Evolutionary conservation across 805 yeast species (phyloP).

Genomic region (Cyberlindnera suaveolens): DNA sequence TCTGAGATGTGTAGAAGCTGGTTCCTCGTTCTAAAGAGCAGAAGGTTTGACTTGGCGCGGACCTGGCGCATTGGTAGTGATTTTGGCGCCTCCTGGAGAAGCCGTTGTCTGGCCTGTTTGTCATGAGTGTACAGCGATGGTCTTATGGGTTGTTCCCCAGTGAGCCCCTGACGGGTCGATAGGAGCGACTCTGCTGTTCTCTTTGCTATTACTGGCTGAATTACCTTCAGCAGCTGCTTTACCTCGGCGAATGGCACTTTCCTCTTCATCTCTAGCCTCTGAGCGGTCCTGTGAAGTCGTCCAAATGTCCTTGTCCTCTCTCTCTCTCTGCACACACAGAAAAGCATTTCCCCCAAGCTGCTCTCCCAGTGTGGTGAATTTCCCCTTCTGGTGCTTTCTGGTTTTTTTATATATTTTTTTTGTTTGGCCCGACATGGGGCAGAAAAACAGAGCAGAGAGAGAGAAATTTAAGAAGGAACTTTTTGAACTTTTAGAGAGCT

Average conservation of each 20-base stretch:
- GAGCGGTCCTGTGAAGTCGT: too few relatives aligned
- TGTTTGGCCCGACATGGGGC: too few relatives aligned
- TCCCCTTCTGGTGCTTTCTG: too few relatives aligned
- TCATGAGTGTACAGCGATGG: neutral
- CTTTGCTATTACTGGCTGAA: constrained; percentile 37
- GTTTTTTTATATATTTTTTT: too few relatives aligned
- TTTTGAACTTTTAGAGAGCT: too few relatives aligned
- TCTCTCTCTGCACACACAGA: too few relatives aligned
- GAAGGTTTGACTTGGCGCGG: constrained; percentile 25
- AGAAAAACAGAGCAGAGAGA: too few relatives aligned
- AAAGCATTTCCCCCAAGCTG: too few relatives aligned
- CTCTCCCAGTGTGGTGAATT: too few relatives aligned
- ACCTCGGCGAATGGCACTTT: constrained; percentile 7
- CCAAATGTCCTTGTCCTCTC: too few relatives aligned
- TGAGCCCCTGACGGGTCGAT: neutral
- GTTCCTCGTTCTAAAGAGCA: constrained; percentile 32
- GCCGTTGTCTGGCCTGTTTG: neutral
- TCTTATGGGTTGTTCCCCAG: neutral
- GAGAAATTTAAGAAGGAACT: too few relatives aligned
- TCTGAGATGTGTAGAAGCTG: constrained; percentile 34
- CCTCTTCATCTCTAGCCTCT: neutral
- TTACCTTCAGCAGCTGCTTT: constrained; percentile 21
- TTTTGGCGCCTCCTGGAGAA: neutral
- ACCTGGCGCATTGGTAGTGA: constrained; percentile 1
- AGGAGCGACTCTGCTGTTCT: neutral